phyloP scores from a whole-genome alignment of 2,329 filamentous ascomycete species.

The Pyrenophora teres region DNA sequence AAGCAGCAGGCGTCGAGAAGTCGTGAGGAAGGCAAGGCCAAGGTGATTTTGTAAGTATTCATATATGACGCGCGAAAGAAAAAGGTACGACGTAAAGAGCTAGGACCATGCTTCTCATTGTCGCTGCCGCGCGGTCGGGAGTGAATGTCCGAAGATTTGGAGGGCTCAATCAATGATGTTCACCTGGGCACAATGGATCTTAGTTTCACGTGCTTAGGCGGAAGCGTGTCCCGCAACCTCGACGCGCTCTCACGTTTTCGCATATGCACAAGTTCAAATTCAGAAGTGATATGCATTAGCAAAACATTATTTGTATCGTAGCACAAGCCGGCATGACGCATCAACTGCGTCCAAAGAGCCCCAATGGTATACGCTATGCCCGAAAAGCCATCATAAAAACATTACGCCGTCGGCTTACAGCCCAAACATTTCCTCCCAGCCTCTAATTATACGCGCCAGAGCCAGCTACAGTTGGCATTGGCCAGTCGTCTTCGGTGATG shows the following conservation, averaged over 20 bases:
- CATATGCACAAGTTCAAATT: slow-evolving; percentile 15
- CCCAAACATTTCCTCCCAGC: slow-evolving; percentile 16
- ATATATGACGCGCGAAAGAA: not conserved
- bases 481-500: slow-evolving; percentile 99
- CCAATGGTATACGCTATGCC: slow-evolving; percentile 49
- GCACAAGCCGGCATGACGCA: slow-evolving; percentile 35
- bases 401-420: slow-evolving; percentile 29
- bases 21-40: slow-evolving; percentile 2
- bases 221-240: slow-evolving; percentile 17
- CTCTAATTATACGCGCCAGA: slow-evolving; percentile 47
- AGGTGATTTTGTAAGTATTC: slow-evolving; percentile 12
- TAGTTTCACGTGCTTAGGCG: slow-evolving; percentile 7
- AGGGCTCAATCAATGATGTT: slow-evolving; percentile 7
- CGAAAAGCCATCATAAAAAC: slow-evolving; percentile 42
- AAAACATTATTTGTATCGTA: slow-evolving; percentile 45
- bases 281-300: slow-evolving; percentile 14
- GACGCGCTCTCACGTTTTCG: slow-evolving; percentile 29
- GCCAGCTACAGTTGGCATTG: slow-evolving; percentile 56
- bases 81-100: not conserved
- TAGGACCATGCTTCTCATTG: slow-evolving; percentile 2
- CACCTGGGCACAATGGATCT: not conserved
- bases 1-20: slow-evolving; percentile 3
- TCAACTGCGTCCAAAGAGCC: slow-evolving; percentile 33
- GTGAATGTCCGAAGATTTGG: slow-evolving; percentile 1
- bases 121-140: not conserved